A percentile compares a stretch with the other conserved stretches of the same genome.
These are phyloP conservation scores for Narthecium ossifragum DNA, from an alignment of 106 monocot species.

Conservation along the genomic window DNA sequence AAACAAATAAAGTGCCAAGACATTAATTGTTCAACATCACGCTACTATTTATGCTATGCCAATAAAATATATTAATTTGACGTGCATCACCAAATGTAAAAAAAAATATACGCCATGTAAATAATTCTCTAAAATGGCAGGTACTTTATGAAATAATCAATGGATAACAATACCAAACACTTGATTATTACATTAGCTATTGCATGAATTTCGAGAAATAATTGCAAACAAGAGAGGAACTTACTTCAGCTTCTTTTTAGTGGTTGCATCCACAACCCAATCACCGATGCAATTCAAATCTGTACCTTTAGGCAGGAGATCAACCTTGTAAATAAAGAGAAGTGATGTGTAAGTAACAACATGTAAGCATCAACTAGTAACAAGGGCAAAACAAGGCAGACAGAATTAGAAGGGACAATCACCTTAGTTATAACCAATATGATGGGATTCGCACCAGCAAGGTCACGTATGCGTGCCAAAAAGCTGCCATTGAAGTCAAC, in stretches of 20 bases:
- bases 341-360: not conserved
- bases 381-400: not conserved
- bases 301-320: conserved; percentile 91
- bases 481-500: conserved; percentile 99
- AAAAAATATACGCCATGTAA: too few relatives aligned
- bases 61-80: too few relatives aligned
- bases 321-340: conserved; percentile 47
- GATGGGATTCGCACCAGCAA: conserved; percentile 97
- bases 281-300: conserved; percentile 96
- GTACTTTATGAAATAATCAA: too few relatives aligned
- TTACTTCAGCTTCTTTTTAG: conserved; percentile 97
- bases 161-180: too few relatives aligned
- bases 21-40: too few relatives aligned
- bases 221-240: not conserved
- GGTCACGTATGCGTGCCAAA: conserved; percentile 79
- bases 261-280: conserved; percentile 86
- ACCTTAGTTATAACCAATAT: conserved; percentile 98
- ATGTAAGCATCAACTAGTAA: not conserved
- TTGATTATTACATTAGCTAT: too few relatives aligned
- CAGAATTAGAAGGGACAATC: not conserved
- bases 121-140: too few relatives aligned
- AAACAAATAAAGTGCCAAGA: too few relatives aligned
- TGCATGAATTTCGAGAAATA: not conserved
- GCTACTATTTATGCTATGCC: too few relatives aligned
- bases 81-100: too few relatives aligned